Percentiles rank a stretch among this genome's conserved stretches.
Conservation (phyloP, 306 rosid species). For the Nissolia schottii region DNA sequence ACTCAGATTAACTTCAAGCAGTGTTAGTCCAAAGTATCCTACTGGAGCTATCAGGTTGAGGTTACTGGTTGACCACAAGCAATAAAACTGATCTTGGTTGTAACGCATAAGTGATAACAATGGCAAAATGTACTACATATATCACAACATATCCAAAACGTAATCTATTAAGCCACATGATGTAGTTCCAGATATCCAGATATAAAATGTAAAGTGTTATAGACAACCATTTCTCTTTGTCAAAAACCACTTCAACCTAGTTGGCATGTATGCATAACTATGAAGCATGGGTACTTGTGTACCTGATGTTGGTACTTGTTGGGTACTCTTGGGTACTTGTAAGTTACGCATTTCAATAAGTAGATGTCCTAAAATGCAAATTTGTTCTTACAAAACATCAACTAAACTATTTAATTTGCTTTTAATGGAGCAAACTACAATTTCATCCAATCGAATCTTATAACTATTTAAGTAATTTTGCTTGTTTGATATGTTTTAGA, state of each 20-base stretch:
- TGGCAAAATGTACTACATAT: not conserved
- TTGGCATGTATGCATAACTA: not conserved
- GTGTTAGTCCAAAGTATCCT: not conserved
- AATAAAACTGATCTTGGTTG: not conserved
- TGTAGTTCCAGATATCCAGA: not conserved
- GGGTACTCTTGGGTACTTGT: no score
- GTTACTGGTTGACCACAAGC: not conserved
- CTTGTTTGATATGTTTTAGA: no score
- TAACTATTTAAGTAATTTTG: no score
- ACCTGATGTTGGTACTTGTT: no score
- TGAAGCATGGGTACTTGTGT: no score
- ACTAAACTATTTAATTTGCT: no score
- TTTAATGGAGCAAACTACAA: no score
- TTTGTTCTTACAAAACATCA: no score
- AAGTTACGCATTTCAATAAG: no score
- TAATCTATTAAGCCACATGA: not conserved
- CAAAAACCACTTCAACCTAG: not conserved
- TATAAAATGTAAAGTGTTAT: not conserved
- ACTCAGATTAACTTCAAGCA: not conserved
- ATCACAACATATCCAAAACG: not conserved
- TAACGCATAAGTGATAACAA: not conserved
- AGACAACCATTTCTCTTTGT: not conserved
- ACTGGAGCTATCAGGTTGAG: not conserved
- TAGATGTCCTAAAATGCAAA: no score
- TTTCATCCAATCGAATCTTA: no score